These are phyloP conservation scores for Fusarium sp. DNA, from an alignment of 2,329 filamentous ascomycete genomes.

Conservation along the genomic window DNA sequence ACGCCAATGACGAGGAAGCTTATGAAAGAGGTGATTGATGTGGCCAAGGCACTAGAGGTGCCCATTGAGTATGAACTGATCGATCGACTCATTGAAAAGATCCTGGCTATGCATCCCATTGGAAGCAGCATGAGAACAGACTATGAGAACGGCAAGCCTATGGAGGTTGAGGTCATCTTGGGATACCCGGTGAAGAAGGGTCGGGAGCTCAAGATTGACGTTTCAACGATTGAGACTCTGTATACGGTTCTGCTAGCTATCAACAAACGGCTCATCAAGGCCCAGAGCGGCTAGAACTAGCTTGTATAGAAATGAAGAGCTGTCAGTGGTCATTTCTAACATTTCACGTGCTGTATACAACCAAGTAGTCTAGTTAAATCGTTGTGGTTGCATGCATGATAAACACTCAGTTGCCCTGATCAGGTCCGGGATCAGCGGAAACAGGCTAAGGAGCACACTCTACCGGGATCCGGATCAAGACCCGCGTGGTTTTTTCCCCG, in stretches of 20 bases:
- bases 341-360: no score
- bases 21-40: slow-evolving; percentile 64
- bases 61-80: slow-evolving; percentile 59
- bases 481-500: not conserved
- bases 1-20: slow-evolving; percentile 63
- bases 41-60: slow-evolving; percentile 64
- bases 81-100: slow-evolving; percentile 59
- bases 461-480: not conserved
- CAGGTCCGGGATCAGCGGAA: not conserved
- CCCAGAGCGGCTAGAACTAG: not conserved
- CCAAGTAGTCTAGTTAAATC: no score
- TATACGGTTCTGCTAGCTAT: slow-evolving; percentile 51
- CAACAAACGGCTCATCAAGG: slow-evolving; percentile 35
- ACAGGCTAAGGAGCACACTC: not conserved
- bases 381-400: not conserved
- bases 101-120: slow-evolving; percentile 58
- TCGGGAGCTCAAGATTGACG: slow-evolving; percentile 63
- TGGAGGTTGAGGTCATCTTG: slow-evolving; percentile 73
- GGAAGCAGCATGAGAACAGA: slow-evolving; percentile 67
- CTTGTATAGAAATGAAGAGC: not conserved
- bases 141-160: slow-evolving; percentile 64
- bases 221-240: slow-evolving; percentile 60
- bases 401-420: not conserved
- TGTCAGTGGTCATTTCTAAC: not conserved
- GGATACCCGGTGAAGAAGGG: slow-evolving; percentile 69